Evolutionary conservation across 345 rosid genomes (phyloP), one percentile per base, ranked within the genome.

Genomic region (Aquilaria sinensis): DNA sequence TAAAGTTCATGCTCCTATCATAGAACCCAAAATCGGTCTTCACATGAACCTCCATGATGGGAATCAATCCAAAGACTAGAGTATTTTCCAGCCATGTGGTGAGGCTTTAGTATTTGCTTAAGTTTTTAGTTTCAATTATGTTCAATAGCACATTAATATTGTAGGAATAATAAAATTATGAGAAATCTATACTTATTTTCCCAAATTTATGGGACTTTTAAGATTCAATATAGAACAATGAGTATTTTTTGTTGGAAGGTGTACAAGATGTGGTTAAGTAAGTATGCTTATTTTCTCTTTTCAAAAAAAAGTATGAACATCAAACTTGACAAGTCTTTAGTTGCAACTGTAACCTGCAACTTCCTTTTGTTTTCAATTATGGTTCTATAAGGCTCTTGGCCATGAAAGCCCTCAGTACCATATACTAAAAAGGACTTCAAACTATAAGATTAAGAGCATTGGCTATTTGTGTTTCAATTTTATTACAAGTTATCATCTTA

Each of bases 41-140:
- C 60, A 90, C 96, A 7, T 96, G 97, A 56, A 78, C 74, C 63
- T 90, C 98, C 9, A 69, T 88, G 34, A 86, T 93, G 97, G 85
- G 74, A 34, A 78, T 93, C 75, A 93, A 93, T 66, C 94, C 96
- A 2, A 78, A 79, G 45, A 87, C 78, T 7, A 87, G 83, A 23
- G 87, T 84, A 57, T 90, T 93, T 63, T 81, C 82, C 61, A 93
- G 96, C 65, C 97, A 88, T 63, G 55, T 86, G 90, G 97, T 93
- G 76, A 71, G 56, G 6, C 31, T 50, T 58, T 55, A 56, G 41
- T 47, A 56, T 67, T 31, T 53, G 30, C 48, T 23, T 23, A 23
- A 50, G n/a, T n/a, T 49, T 48, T 65, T 62, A 59, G 57, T 60
- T 55, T 43, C 63, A 52, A 32, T 57, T 51, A 14, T 15, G 53